Percentiles rank a stretch among this genome's conserved stretches.
phyloP scores from a whole-genome alignment of 805 yeast species.

The Wickerhamiella siamensis region DNA sequence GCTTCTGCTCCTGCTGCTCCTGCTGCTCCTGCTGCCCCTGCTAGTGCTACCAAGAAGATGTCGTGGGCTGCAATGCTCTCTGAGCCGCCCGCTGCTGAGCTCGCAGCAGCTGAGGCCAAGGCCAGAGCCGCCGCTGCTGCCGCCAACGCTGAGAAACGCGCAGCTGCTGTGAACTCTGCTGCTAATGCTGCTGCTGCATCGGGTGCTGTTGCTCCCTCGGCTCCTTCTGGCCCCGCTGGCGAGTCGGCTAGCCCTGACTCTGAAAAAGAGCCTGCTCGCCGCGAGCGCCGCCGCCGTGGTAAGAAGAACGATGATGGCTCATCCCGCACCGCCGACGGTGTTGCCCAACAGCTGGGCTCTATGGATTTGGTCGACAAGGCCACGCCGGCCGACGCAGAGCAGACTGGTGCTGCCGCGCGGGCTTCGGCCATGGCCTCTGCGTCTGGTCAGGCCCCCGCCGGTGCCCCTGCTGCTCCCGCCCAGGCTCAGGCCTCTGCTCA shows the following conservation, averaged over 20 bases:
- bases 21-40: conserved; percentile 4
- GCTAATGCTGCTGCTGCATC: conserved; percentile 1
- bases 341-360: conserved; percentile 44
- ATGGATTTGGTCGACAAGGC: conserved; percentile 34
- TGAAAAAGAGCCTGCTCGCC: not conserved
- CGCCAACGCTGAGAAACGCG: too few species aligned
- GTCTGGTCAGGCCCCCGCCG: conserved; percentile 14
- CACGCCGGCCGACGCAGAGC: conserved; percentile 19
- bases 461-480: conserved; percentile 12
- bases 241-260: not conserved
- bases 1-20: conserved; percentile 6
- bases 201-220: not conserved
- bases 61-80: conserved; percentile 19
- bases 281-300: conserved; percentile 1
- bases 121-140: too few species aligned
- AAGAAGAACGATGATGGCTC: conserved; percentile 1
- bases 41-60: conserved; percentile 12
- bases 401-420: not conserved
- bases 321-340: not conserved
- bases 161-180: conserved; percentile 1
- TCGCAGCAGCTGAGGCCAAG: conserved; percentile 5
- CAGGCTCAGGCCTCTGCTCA: conserved; percentile 3
- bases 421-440: not conserved
- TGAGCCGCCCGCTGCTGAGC: conserved; percentile 6
- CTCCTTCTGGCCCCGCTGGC: not conserved